Evolutionary conservation across 805 yeast species (phyloP).

Genomic region (Candida loeiensis): DNA sequence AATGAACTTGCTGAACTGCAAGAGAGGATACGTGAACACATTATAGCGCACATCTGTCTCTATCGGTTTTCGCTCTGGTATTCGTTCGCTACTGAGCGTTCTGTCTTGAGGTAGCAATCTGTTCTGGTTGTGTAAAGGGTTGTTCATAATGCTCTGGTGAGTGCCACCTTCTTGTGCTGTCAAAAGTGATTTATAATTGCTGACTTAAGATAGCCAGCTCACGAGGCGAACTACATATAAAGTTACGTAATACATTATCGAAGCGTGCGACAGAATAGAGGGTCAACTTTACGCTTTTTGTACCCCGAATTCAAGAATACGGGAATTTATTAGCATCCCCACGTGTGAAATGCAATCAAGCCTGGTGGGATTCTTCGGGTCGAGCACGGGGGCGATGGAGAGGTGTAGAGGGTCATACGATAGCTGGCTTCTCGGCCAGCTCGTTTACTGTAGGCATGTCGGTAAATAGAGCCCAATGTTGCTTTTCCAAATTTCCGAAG

Average conservation of each 20-base stretch:
- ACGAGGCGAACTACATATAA: too few relatives aligned
- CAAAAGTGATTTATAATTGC: not conserved
- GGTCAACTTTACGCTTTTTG: too few relatives aligned
- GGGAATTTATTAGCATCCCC: constrained; percentile 1
- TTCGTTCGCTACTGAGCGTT: not conserved
- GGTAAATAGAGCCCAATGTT: too few relatives aligned
- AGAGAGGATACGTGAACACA: constrained; percentile 1
- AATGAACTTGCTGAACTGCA: constrained; percentile 1
- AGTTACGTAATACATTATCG: not conserved
- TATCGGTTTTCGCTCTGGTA: not conserved
- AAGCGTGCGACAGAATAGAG: not conserved
- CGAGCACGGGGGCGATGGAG: too few relatives aligned
- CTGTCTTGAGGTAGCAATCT: not conserved
- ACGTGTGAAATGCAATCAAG: not conserved
- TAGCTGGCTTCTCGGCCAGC: too few relatives aligned
- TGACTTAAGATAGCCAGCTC: not conserved
- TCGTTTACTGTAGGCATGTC: too few relatives aligned
- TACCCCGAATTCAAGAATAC: not conserved
- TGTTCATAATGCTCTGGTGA: not conserved
- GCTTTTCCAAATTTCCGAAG: too few relatives aligned
- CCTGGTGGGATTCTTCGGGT: too few relatives aligned
- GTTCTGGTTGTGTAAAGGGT: constrained; percentile 2
- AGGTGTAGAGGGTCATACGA: too few relatives aligned
- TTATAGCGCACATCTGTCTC: not conserved
- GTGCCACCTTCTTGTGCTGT: too few relatives aligned